Percentiles rank a stretch among this genome's conserved stretches.
Evolutionary conservation across 2,329 filamentous ascomycete genomes (phyloP).

Genomic region (Colletotrichum noveboracense): DNA sequence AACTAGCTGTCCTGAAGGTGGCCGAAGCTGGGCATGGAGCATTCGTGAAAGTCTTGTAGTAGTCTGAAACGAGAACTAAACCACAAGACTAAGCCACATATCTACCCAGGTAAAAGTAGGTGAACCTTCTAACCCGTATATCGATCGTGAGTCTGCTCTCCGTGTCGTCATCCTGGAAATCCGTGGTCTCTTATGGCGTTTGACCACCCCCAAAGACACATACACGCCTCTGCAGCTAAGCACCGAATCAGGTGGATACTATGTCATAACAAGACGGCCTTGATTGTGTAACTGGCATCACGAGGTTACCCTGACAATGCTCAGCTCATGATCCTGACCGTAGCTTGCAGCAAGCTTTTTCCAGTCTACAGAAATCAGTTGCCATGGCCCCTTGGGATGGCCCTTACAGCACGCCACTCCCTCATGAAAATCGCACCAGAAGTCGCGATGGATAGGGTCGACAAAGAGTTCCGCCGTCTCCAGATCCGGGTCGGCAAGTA

Average conservation of each 20-base stretch:
- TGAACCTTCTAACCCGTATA: neutral
- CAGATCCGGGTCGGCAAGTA: slow-evolving; percentile 52
- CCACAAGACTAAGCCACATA: neutral
- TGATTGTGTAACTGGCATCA: neutral
- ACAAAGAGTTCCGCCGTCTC: slow-evolving; percentile 43
- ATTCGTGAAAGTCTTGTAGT: neutral
- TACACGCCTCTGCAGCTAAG: neutral
- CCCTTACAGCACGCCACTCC: slow-evolving; percentile 22
- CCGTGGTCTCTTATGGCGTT: neutral
- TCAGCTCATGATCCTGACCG: slow-evolving; percentile 25
- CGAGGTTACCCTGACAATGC: slow-evolving; percentile 13
- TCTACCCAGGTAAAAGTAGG: neutral
- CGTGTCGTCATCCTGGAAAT: neutral
- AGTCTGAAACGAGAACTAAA: neutral
- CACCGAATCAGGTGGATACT: neutral
- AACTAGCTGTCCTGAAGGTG: neutral
- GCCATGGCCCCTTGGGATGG: slow-evolving; percentile 11
- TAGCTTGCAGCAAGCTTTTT: slow-evolving; percentile 27
- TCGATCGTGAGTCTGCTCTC: neutral
- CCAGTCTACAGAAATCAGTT: slow-evolving; percentile 35
- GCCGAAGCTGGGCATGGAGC: neutral
- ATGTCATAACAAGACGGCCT: neutral
- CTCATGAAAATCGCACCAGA: slow-evolving; percentile 49
- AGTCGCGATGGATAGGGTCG: slow-evolving; percentile 36
- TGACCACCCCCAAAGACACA: neutral